These are phyloP conservation scores for Stygiomarasmius scandens DNA, from an alignment of 1,284 basidiomycete genomes.

Conservation along the genomic window DNA sequence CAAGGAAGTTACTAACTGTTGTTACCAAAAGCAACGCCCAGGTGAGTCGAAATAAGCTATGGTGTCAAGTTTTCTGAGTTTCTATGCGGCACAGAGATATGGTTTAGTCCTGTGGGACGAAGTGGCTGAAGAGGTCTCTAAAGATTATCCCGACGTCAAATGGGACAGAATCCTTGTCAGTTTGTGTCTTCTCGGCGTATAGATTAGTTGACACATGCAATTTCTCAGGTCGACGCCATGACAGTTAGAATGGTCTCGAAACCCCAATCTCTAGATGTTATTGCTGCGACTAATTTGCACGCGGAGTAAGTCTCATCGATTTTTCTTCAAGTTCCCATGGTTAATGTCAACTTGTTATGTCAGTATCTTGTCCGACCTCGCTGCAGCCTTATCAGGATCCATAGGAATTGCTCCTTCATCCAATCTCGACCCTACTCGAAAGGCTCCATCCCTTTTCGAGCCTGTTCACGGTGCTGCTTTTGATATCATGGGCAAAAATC, in stretches of 20 bases:
- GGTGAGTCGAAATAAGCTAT: background rate
- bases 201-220: slow-evolving; percentile 12
- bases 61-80: background rate
- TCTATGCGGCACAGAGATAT: slow-evolving; percentile 32
- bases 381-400: slow-evolving; percentile 56
- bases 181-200: background rate
- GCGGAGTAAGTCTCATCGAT: slow-evolving; percentile 34
- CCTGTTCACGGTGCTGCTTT: slow-evolving; percentile 70
- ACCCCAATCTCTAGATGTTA: slow-evolving; percentile 55
- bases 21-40: slow-evolving; percentile 54
- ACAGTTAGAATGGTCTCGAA: slow-evolving; percentile 50
- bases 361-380: slow-evolving; percentile 53
- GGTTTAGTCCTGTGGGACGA: slow-evolving; percentile 53
- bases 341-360: no score
- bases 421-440: slow-evolving; percentile 53
- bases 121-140: slow-evolving; percentile 48
- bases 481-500: slow-evolving; percentile 74
- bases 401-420: slow-evolving; percentile 62
- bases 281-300: slow-evolving; percentile 57
- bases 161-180: slow-evolving; percentile 54
- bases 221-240: slow-evolving; percentile 21
- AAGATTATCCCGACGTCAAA: slow-evolving; percentile 53
- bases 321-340: background rate
- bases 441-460: slow-evolving; percentile 38
- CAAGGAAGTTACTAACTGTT: slow-evolving; percentile 52